Base-by-base conservation (phyloP, 2,329 filamentous ascomycete species). In the Phaeophleospora eucalypticola region DNA sequence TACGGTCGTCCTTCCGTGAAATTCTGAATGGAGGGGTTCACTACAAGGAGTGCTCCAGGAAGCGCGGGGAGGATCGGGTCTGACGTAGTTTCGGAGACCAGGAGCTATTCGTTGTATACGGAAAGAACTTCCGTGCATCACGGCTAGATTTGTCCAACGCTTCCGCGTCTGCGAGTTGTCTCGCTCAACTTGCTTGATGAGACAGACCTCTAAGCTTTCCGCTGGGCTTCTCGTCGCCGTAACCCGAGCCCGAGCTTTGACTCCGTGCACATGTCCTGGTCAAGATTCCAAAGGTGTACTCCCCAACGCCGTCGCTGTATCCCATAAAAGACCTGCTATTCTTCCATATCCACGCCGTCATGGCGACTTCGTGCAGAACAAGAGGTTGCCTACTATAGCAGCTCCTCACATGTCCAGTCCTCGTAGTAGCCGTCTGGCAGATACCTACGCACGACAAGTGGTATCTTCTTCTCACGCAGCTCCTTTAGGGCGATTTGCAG, bases 391-490 rank as follows among this genome's bases (percentile, higher is more conserved):
- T 48, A 38, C 65, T 70, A 78, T 45, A 95, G 79, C 56, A 97
- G 77, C 71, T 98, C 93, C 72, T 97, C 93, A 72, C 90, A 96
- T 29, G 90, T 95, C 93, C 93, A 98, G 70, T 98, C 93, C 78
- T 98, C 93, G 71, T 97, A 97, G 88, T 82, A 95, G 75, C 93
- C 93, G 73, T 98, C 93, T 17, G 93, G 93, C 66, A 98, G 80
- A 73, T 97, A 98, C 65, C 93, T 82, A 68, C 93, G 82, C 56
- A 98, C 87, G 47, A 98, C 93, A 51, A 98, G 72, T 18, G 93
- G 93, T 45, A 98, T 95, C 80, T 98, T 98, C 81, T 97, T 97
- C 75, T 97, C 90, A 56, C 88, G 83, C 67, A 98, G 76, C 73
- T 98, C 93, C 74, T 97, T 97, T 69, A 96, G 87, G 18, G 93